Base-by-base conservation (phyloP, 2,329 filamentous ascomycete genomes). In the Colletotrichum kahawae region DNA sequence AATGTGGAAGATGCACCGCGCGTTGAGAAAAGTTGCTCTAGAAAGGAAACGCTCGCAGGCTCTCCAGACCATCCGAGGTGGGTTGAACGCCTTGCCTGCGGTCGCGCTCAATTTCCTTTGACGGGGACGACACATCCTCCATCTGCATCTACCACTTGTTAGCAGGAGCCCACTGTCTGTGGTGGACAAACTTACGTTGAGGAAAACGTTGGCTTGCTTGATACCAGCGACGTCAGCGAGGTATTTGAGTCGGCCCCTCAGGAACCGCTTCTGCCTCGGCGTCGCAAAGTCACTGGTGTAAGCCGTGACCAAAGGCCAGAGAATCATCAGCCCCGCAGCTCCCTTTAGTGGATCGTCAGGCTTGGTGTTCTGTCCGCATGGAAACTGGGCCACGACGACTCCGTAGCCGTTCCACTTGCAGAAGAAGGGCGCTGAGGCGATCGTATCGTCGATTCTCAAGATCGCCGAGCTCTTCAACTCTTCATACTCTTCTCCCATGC, bases 351-450 rank as follows among this genome's bases (percentile, higher is more conserved):
- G 76, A 8, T 77, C 75, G 21, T 67, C 59, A 13, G 69, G 54
- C 57, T 48, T 73, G 56, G 70, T 68, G 34, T 33, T 64, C 13
- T 51, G 43, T 21, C 78, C 78, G 29, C 75, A 76, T 2, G 76
- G 70, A 21, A 79, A 79, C 51, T 76, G 74, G 18, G 77, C 63
- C 18, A 62, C 69, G 7, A 71, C 72, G 31, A 59, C 57, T 16
- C 77, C 77, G 5, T 64, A 75, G n/a, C 77, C 78, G 43, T 77
- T 78, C 76, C 77, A 79, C 24, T 70, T 70, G 67, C 77, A 79
- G 48, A 76, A 77, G 21, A 72, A 79, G 24, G 78, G 78, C 33
- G 67, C 31, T 9, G 77, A 38, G 21, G 78, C 76, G 18, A 78
- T 78, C 18, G 75, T 77, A 27, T 79, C 78, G 12, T 72, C 71